These are phyloP conservation scores for Coemansia sp. DNA, from an alignment of 192 early-diverging fungal genomes.

Conservation along the genomic window DNA sequence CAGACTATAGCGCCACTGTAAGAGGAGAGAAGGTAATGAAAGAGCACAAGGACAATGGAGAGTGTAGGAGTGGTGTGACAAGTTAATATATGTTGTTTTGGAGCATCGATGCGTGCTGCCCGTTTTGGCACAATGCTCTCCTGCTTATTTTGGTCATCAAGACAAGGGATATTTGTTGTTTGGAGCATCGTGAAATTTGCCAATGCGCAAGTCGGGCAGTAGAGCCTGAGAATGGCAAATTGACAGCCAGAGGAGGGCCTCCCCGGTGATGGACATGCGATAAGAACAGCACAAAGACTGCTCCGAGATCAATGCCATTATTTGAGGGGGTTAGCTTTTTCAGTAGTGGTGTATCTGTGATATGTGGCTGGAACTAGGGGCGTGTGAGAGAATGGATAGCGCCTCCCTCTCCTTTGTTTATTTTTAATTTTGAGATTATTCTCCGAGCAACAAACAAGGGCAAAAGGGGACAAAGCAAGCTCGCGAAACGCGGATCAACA, in stretches of 20 bases:
- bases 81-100: neutral
- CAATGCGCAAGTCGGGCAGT: neutral
- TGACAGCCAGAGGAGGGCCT: neutral
- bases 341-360: no score
- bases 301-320: neutral
- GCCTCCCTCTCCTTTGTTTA: neutral
- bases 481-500: neutral
- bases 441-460: constrained; percentile 1
- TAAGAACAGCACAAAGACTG: neutral
- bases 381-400: neutral
- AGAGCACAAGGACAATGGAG: neutral
- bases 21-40: neutral
- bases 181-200: no score
- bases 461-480: no score
- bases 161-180: neutral
- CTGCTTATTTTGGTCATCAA: no score
- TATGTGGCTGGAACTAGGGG: neutral
- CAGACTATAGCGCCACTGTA: neutral
- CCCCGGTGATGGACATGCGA: neutral
- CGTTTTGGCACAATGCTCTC: no score
- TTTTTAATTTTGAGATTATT: neutral
- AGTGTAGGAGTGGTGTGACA: neutral
- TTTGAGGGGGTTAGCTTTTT: no score
- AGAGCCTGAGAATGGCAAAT: neutral
- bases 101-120: neutral